Evolutionary conservation across 108 stramenopile species (phyloP).

Genomic region (Bacterosira constricta): DNA sequence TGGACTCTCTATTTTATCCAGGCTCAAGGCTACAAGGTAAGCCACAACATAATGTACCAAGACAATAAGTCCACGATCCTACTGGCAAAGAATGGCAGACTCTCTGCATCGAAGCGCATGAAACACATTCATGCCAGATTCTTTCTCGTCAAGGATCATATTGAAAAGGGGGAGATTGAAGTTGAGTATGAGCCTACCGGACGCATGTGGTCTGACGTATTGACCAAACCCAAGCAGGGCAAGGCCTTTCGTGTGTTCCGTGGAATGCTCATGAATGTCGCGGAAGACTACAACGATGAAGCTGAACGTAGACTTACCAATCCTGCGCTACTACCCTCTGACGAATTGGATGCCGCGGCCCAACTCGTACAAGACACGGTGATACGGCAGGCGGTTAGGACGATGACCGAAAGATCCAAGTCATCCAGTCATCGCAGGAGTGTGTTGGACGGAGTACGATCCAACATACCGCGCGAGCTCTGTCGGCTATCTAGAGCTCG

Average conservation of each 20-base stretch:
- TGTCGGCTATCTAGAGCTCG: too few relatives aligned
- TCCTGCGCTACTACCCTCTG: background rate
- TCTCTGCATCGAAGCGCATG: constrained; percentile 1
- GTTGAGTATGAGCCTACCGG: background rate
- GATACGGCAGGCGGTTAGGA: too few relatives aligned
- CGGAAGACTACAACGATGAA: background rate
- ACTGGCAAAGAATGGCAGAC: constrained; percentile 8
- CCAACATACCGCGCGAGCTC: too few relatives aligned
- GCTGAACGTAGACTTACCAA: background rate
- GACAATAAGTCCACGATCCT: constrained; percentile 15
- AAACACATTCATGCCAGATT: constrained; percentile 20
- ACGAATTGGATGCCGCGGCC: too few relatives aligned
- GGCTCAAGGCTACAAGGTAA: constrained; percentile 45
- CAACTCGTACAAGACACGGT: too few relatives aligned
- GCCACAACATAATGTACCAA: constrained; percentile 28
- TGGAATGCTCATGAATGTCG: background rate
- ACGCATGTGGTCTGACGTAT: constrained; percentile 6
- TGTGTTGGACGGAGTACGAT: too few relatives aligned
- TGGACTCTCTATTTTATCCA: constrained; percentile 47
- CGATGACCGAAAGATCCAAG: too few relatives aligned
- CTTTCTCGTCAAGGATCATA: constrained; percentile 17
- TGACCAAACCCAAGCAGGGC: constrained; percentile 22
- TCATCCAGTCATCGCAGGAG: too few relatives aligned
- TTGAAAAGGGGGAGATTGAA: background rate
- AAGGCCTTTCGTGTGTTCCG: background rate